Evolutionary conservation across 78 protist species (phyloP).

Genomic region (Trichosphaerium sp.): DNA sequence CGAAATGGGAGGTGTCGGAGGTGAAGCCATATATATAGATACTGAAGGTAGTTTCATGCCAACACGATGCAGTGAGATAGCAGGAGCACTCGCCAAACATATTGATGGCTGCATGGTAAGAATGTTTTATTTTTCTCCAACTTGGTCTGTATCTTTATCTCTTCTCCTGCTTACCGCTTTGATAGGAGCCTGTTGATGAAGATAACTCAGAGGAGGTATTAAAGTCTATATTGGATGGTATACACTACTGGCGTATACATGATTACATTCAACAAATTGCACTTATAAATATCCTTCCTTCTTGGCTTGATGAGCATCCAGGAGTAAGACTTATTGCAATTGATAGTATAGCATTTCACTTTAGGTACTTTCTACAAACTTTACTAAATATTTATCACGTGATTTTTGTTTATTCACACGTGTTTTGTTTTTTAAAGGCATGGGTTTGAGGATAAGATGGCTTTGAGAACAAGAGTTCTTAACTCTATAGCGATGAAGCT

Average conservation of each 20-base stretch:
- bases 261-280: conserved; percentile 53
- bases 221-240: conserved; percentile 6
- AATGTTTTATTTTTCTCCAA: no score
- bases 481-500: conserved; percentile 15
- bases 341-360: conserved; percentile 66
- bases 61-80: conserved; percentile 42
- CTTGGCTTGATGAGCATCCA: conserved; percentile 3
- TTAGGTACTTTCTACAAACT: conserved; percentile 30
- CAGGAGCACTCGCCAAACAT: conserved; percentile 4
- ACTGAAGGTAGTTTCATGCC: conserved; percentile 62
- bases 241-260: conserved; percentile 41
- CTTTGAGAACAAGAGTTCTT: conserved; percentile 19
- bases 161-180: no score
- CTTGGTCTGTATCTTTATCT: no score
- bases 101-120: no score
- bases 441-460: no score
- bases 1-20: conserved; percentile 40
- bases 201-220: neutral
- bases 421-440: no score
- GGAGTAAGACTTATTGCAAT: conserved; percentile 31
- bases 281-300: conserved; percentile 10
- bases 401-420: no score
- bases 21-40: conserved; percentile 61
- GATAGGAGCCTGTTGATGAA: neutral
- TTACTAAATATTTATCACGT: no score